A percentile compares a stretch with the other conserved stretches of the same genome.
Conservation (phyloP, 1,284 basidiomycete species). For the Cryptococcus jaspeensis region DNA sequence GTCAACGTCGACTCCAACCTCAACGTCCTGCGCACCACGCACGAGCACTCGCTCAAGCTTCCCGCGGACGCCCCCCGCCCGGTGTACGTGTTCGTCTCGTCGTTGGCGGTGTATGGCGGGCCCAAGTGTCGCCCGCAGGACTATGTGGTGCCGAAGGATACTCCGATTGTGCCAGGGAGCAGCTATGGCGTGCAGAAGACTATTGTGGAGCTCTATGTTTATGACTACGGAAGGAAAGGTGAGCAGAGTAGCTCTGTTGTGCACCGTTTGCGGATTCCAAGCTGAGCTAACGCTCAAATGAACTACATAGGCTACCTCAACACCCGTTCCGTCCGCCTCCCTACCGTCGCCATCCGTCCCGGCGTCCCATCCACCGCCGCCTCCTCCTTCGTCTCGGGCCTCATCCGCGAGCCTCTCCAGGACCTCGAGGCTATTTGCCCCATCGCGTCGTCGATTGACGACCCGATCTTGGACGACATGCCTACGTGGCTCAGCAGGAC, state of each 20-base stretch:
- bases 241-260: conserved; percentile 4
- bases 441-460: conserved; percentile 49
- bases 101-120: conserved; percentile 65
- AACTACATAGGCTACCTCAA: conserved; percentile 57
- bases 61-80: conserved; percentile 39
- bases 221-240: conserved; percentile 62
- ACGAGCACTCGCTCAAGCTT: conserved; percentile 46
- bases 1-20: conserved; percentile 66
- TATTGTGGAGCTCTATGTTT: conserved; percentile 61
- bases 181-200: conserved; percentile 63
- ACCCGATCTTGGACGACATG: conserved; percentile 53
- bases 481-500: conserved; percentile 60
- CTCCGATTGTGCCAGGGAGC: conserved; percentile 60
- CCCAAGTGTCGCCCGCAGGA: conserved; percentile 54
- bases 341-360: conserved; percentile 63
- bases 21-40: conserved; percentile 56
- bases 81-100: conserved; percentile 64
- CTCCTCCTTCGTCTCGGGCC: conserved; percentile 63
- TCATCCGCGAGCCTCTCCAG: conserved; percentile 65
- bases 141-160: conserved; percentile 51
- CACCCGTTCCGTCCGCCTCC: conserved; percentile 62
- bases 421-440: conserved; percentile 58
- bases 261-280: too few species aligned
- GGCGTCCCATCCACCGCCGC: conserved; percentile 60
- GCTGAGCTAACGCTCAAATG: background rate